phyloP scores from a whole-genome alignment of 345 rosid species.

The Ailanthus altissimus region DNA sequence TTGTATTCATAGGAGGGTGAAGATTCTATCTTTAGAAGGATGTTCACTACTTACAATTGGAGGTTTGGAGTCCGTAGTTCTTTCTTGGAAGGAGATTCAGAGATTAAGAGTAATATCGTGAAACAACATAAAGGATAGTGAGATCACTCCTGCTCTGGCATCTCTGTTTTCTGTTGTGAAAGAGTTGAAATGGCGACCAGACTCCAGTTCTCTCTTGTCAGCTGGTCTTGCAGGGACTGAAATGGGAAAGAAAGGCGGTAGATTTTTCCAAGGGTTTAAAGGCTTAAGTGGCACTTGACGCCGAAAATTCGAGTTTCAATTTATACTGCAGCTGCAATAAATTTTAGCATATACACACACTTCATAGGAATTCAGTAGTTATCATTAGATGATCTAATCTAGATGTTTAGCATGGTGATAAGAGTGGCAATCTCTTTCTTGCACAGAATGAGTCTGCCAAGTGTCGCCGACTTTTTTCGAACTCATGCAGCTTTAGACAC shows the following conservation, averaged over 20 bases:
- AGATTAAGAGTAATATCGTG: conserved; percentile 50
- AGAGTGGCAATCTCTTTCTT: background rate
- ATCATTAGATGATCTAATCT: background rate
- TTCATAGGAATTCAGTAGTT: background rate
- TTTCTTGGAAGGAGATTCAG: conserved; percentile 55
- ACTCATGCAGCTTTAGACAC: no score
- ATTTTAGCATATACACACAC: background rate
- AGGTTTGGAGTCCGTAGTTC: conserved; percentile 53
- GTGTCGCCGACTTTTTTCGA: no score
- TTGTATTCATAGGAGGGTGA: conserved; percentile 46
- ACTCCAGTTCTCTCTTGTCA: conserved; percentile 51
- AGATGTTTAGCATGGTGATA: conserved; percentile 9
- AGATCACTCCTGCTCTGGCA: conserved; percentile 51
- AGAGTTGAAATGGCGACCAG: conserved; percentile 75
- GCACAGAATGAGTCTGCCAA: background rate
- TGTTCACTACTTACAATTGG: conserved; percentile 59
- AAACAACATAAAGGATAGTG: conserved; percentile 52
- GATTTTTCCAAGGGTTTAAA: conserved; percentile 46
- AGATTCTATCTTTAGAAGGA: conserved; percentile 51
- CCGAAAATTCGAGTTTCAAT: background rate
- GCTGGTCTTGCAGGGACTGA: conserved; percentile 52
- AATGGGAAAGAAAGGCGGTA: conserved; percentile 56
- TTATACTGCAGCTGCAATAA: background rate
- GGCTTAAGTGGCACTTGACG: conserved; percentile 24
- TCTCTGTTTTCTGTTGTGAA: conserved; percentile 55